phyloP scores from a whole-genome alignment of 352 stramenopile genomes.

The Peronospora belbahrii region DNA sequence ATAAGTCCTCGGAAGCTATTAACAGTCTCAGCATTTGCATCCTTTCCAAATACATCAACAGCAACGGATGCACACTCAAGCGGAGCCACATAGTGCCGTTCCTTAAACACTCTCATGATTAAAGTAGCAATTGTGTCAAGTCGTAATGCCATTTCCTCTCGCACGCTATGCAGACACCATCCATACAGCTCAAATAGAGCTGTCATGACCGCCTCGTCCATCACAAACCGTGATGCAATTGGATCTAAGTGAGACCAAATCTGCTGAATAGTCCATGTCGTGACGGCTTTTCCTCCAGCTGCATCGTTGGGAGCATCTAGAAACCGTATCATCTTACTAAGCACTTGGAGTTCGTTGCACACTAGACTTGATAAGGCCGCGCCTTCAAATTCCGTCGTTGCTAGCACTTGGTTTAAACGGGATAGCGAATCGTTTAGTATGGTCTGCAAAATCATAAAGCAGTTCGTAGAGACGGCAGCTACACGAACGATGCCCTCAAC shows the following conservation, averaged over 20 bases:
- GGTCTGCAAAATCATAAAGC: conserved; percentile 40
- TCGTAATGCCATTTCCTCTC: conserved; percentile 44
- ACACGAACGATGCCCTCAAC: conserved; percentile 58
- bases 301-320: conserved; percentile 48
- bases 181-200: conserved; percentile 61
- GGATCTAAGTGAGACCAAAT: conserved; percentile 55
- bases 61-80: conserved; percentile 58
- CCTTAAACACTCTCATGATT: conserved; percentile 55
- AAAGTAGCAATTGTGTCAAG: conserved; percentile 43
- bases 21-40: conserved; percentile 32
- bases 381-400: conserved; percentile 12
- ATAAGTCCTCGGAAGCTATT: conserved; percentile 50
- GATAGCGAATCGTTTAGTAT: conserved; percentile 41
- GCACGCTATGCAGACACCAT: conserved; percentile 64
- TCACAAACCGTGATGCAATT: conserved; percentile 32
- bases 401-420: conserved; percentile 42
- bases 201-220: conserved; percentile 38
- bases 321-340: conserved; percentile 60
- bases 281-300: conserved; percentile 41
- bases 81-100: conserved; percentile 43
- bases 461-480: conserved; percentile 38
- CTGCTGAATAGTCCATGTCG: conserved; percentile 35
- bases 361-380: conserved; percentile 18
- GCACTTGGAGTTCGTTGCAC: conserved; percentile 54
- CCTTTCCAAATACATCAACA: conserved; percentile 62